Evolutionary conservation across 2,329 filamentous ascomycete genomes (phyloP).

Genomic region (Beauveria rudraprayagi): DNA sequence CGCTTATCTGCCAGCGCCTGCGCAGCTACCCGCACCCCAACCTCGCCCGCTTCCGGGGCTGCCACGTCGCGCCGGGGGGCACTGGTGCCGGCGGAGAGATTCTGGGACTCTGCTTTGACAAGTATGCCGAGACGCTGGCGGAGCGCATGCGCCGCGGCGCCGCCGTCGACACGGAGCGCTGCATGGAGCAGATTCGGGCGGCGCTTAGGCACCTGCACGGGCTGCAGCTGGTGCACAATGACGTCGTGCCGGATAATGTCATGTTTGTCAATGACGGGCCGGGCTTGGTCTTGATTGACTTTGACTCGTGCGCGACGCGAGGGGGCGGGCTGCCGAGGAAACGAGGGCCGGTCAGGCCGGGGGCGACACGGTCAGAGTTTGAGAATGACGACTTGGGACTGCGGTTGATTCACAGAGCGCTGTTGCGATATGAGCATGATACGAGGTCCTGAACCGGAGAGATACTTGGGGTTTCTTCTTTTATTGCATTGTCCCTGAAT

Average conservation of each 20-base stretch:
- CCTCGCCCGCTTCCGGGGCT: background rate
- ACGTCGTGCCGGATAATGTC: background rate
- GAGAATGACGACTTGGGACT: background rate
- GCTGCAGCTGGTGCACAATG: background rate
- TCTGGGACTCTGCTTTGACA: background rate
- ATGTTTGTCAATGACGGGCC: background rate
- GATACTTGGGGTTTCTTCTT: background rate
- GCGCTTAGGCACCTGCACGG: background rate
- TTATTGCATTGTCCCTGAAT: too few species aligned
- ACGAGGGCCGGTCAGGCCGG: background rate
- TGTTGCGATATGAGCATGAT: background rate
- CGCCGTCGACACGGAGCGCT: background rate
- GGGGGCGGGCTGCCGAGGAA: background rate
- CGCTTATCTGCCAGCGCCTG: background rate
- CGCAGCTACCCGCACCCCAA: background rate
- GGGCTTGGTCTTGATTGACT: background rate
- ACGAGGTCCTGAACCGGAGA: too few species aligned
- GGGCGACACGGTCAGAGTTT: background rate
- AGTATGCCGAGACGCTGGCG: background rate
- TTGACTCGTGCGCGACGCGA: background rate
- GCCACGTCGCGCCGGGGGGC: background rate
- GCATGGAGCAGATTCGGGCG: background rate
- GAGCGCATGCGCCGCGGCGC: background rate
- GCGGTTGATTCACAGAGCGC: background rate
- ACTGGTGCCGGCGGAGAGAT: background rate